Evolutionary conservation across 2,329 filamentous ascomycete genomes (phyloP).

Genomic region (Cercospora nicotianae): DNA sequence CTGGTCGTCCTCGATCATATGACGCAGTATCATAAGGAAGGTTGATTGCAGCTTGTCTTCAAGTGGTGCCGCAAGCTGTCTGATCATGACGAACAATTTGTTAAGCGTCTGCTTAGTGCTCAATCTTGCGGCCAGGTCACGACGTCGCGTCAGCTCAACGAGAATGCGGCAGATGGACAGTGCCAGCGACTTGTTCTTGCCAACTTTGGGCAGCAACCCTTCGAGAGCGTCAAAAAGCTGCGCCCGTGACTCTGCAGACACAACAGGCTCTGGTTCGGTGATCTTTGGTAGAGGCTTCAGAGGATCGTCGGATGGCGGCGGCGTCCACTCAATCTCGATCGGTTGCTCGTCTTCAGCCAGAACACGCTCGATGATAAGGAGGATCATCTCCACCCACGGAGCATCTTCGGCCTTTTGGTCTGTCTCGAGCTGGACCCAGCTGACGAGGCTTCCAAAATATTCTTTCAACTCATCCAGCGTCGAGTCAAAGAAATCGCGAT

Average conservation of each 20-base stretch:
- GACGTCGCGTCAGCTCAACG: conserved; percentile 80
- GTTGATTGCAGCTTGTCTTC: conserved; percentile 72
- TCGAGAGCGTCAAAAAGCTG: conserved; percentile 75
- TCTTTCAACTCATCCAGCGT: conserved; percentile 74
- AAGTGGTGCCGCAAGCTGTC: conserved; percentile 79
- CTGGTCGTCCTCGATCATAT: conserved; percentile 91
- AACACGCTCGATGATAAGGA: conserved; percentile 86
- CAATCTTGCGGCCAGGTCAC: conserved; percentile 70
- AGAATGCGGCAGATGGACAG: conserved; percentile 80
- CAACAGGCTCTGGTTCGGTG: conserved; percentile 59
- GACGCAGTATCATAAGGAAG: conserved; percentile 83
- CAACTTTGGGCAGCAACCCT: conserved; percentile 78
- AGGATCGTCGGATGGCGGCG: conserved; percentile 47
- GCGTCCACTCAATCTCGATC: conserved; percentile 66
- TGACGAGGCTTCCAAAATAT: conserved; percentile 72
- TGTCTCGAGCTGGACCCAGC: conserved; percentile 71
- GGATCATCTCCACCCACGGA: conserved; percentile 86
- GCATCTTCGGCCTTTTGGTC: conserved; percentile 73
- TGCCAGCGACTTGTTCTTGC: conserved; percentile 82
- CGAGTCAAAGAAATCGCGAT: conserved; percentile 74
- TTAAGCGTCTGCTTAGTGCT: conserved; percentile 88
- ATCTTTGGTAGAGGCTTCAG: conserved; percentile 52
- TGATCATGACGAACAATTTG: conserved; percentile 90
- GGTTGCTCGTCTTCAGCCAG: conserved; percentile 88
- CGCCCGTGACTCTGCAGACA: conserved; percentile 66